Evolutionary conservation across 2,329 filamentous ascomycete species (phyloP).

Genomic region (Sarocladiaceae sp.): DNA sequence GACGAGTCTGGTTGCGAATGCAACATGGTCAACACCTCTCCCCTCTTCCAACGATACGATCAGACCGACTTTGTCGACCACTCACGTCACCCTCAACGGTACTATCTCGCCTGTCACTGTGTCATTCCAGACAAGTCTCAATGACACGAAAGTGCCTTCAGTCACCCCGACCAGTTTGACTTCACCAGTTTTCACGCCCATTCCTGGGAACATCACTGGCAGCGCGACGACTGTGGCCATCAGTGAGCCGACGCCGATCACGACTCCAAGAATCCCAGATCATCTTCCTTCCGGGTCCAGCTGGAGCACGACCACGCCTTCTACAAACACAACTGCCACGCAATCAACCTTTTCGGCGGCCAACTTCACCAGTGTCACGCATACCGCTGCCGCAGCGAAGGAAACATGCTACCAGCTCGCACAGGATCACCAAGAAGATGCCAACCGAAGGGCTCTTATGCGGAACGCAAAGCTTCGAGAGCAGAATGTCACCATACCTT

Average conservation of each 20-base stretch:
- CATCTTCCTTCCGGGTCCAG: conserved; percentile 2
- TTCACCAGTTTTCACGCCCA: background rate
- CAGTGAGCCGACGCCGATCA: background rate
- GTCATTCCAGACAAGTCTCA: background rate
- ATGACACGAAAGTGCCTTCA: background rate
- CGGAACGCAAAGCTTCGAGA: conserved; percentile 24
- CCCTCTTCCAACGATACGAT: no score
- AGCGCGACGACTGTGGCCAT: conserved; percentile 6
- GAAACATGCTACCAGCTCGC: conserved; percentile 26
- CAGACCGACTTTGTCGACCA: no score
- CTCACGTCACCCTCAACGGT: no score
- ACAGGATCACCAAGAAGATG: conserved; percentile 15
- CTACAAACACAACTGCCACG: conserved; percentile 5
- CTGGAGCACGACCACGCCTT: conserved; percentile 11
- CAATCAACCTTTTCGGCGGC: conserved; percentile 17
- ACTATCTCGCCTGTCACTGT: background rate
- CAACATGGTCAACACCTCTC: background rate
- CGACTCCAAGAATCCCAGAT: conserved; percentile 2
- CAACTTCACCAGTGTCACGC: conserved; percentile 27
- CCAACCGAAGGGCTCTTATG: conserved; percentile 20
- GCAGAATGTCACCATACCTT: conserved; percentile 24
- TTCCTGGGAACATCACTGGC: conserved; percentile 5
- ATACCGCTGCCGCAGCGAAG: conserved; percentile 19
- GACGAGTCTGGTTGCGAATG: background rate
- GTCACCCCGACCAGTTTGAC: background rate